These are phyloP conservation scores for Chlorella sp. DNA, from an alignment of 139 green algal species.

Conservation along the genomic window DNA sequence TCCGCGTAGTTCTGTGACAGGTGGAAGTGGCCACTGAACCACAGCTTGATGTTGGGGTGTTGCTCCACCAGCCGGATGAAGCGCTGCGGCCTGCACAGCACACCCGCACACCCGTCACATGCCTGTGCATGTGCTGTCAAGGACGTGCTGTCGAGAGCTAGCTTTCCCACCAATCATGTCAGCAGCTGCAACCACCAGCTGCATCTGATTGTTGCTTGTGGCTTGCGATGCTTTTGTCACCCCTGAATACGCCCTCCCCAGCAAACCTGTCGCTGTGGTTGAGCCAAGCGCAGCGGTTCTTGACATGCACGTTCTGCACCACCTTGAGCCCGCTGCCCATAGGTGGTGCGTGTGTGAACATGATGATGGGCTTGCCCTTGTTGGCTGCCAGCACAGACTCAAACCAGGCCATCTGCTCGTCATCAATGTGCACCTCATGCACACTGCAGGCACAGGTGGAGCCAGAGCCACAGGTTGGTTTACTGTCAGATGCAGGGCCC, in stretches of 20 bases:
- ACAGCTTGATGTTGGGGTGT: constrained; percentile 50
- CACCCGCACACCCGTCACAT: too few species aligned
- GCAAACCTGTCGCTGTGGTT: constrained; percentile 36
- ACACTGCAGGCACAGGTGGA: too few species aligned
- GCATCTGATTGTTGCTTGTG: too few species aligned
- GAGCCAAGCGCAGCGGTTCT: constrained; percentile 71
- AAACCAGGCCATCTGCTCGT: constrained; percentile 69
- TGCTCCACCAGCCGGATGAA: constrained; percentile 60
- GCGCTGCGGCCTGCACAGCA: constrained; percentile 20
- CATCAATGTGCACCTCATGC: constrained; percentile 75
- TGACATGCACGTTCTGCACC: constrained; percentile 74
- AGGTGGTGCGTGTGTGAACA: constrained; percentile 73
- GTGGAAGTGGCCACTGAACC: constrained; percentile 75
- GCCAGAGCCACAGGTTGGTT: too few species aligned
- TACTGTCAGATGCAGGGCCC: too few species aligned
- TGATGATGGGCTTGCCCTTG: constrained; percentile 42
- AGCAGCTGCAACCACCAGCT: too few species aligned
- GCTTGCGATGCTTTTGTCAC: too few species aligned
- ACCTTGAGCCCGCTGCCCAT: constrained; percentile 42
- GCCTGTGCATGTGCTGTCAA: too few species aligned
- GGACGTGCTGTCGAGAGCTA: too few species aligned
- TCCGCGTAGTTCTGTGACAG: constrained; percentile 71
- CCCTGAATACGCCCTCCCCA: too few species aligned
- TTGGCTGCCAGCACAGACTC: constrained; percentile 31
- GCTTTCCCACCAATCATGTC: too few species aligned